Percentiles rank a stretch among this genome's conserved stretches.
phyloP scores from a whole-genome alignment of 768 basidiomycete species.

The Leccinum boreale region DNA sequence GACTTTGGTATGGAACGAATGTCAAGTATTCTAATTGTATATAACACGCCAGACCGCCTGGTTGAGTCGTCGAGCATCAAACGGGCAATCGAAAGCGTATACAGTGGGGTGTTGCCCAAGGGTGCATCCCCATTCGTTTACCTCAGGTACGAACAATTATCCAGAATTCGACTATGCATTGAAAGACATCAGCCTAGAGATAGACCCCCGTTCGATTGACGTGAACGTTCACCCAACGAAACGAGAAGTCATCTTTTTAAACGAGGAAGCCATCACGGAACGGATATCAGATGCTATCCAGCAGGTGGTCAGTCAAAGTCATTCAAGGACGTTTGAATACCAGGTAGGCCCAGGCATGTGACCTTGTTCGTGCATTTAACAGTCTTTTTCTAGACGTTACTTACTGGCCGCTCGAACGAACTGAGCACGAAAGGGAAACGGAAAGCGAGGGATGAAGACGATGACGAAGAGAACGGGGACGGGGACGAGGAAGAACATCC shows the following conservation, averaged over 20 bases:
- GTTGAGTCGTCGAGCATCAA: conserved; percentile 89
- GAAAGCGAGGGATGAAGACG: conserved; percentile 40
- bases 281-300: conserved; percentile 73
- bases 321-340: conserved; percentile 70
- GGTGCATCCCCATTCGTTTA: conserved; percentile 91
- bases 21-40: not conserved
- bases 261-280: conserved; percentile 85
- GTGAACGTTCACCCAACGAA: conserved; percentile 99
- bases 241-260: conserved; percentile 90
- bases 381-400: conserved; percentile 45
- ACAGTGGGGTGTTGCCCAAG: conserved; percentile 83
- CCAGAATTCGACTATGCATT: not conserved
- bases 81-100: conserved; percentile 82
- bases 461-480: conserved; percentile 25
- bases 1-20: not conserved
- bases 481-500: conserved; percentile 31
- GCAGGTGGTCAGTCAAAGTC: conserved; percentile 56
- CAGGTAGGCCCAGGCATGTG: conserved; percentile 42
- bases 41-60: conserved; percentile 63
- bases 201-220: conserved; percentile 86
- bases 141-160: conserved; percentile 58
- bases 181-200: conserved; percentile 53
- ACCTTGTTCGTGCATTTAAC: not conserved
- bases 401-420: conserved; percentile 50
- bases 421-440: conserved; percentile 17